These are phyloP conservation scores for Oryza brachyantha DNA, from an alignment of 176 grass and related monocot species.

Conservation along the genomic window DNA sequence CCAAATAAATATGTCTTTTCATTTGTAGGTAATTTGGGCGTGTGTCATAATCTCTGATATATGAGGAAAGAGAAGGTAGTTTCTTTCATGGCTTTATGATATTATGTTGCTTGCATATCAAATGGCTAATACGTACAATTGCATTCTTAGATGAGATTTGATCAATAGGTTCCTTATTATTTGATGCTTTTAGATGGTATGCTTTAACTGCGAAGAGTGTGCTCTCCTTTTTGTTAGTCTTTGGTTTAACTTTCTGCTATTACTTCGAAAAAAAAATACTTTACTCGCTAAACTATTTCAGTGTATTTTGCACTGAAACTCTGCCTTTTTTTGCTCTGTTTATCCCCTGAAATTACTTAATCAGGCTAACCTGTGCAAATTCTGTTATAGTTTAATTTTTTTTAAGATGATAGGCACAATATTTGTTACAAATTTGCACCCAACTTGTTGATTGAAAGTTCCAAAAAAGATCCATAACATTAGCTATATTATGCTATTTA, in stretches of 20 bases:
- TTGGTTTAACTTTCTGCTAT: constrained; percentile 27
- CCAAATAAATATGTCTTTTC: constrained; percentile 97
- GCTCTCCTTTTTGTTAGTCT: constrained; percentile 7
- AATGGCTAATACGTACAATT: constrained; percentile 20
- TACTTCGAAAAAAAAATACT: not conserved
- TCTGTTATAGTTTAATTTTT: not conserved
- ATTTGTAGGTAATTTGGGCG: constrained; percentile 98
- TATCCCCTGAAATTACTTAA: not conserved
- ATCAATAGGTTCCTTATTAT: constrained; percentile 23
- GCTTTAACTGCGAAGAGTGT: not conserved
- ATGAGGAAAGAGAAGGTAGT: constrained; percentile 98
- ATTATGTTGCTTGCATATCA: constrained; percentile 51
- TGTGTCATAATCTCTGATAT: constrained; percentile 95
- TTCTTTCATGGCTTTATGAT: constrained; percentile 74
- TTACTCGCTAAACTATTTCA: not conserved
- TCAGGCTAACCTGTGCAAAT: not conserved
- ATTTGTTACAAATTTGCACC: no score
- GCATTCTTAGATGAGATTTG: constrained; percentile 33
- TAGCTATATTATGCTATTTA: not conserved
- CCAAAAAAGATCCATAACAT: not conserved
- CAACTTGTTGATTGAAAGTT: not conserved
- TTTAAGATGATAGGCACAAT: not conserved
- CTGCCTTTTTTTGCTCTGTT: no score
- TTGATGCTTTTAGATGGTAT: constrained; percentile 13
- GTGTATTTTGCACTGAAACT: no score